Evolutionary conservation across 345 rosid species (phyloP), one percentile per base, ranked within the genome.

Genomic region (Diplotaxis tenuifolia): DNA sequence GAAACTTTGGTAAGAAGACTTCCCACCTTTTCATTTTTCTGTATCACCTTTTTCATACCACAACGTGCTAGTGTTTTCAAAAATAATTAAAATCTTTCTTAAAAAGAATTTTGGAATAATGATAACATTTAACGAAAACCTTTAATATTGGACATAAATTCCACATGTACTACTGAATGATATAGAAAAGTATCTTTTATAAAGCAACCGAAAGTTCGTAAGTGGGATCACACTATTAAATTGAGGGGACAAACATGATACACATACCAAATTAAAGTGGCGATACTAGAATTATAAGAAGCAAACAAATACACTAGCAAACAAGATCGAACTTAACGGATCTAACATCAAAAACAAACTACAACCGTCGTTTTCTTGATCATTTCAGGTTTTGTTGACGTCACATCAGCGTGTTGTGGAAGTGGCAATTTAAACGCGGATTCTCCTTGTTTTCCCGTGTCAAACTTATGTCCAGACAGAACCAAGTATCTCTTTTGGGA

Each of bases 401-500:
- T 83, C 14, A 82, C 82, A 79, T 76, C 87, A 4, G 97, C 96
- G 0, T 89, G 98, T 47, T 93, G 98, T 75, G 98, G 98, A 31
- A 73, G 61, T 2, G 98, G 97, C 2, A 42, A 64, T 3, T 74
- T 91, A 65, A 91, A 75, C 27, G 91, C 97, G 1, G 53, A 65
- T 0, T 1, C 65, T 4, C 85, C 91, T 9, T 93, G 97, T 67
- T 4, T 83, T 32, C 94, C 94, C 0, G 16, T 82, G 3, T 58
- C 98, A 2, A 73, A 50, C 4, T 80, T 76, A 59, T 91, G 98
- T 67, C 14, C 85, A 19, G 83, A 93, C 80, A 75, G 97, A 72
- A 84, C 10, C 22, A 81, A 86, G 62, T 89, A 88, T 79, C n/a
- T 88, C 0, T 93, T 88, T 27, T 89, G 98, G 98, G 98, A 93